These are phyloP conservation scores for Aspergillus nanangensis DNA, from an alignment of 495 filamentous ascomycete species.

Conservation along the genomic window DNA sequence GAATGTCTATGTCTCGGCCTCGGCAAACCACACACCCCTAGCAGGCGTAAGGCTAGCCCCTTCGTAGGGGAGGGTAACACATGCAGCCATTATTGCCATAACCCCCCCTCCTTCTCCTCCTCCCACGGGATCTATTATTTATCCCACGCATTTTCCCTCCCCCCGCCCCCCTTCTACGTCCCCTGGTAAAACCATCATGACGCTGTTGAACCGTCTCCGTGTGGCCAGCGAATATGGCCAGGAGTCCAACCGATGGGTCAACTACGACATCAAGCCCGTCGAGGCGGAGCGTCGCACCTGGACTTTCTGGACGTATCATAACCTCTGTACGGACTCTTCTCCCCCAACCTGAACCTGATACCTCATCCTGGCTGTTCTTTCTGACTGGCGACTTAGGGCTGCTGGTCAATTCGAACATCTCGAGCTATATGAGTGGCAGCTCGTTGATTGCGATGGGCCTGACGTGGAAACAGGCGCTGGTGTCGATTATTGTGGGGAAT, in stretches of 20 bases:
- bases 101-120: no score
- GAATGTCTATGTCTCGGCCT: no score
- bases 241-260: conserved; percentile 18
- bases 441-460: conserved; percentile 22
- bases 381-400: conserved; percentile 12
- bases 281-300: conserved; percentile 18
- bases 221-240: conserved; percentile 13
- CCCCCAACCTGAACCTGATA: no score
- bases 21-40: no score
- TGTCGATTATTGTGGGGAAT: conserved; percentile 14
- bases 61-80: no score
- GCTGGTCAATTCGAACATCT: conserved; percentile 19
- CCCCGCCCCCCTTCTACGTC: no score
- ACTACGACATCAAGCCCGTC: conserved; percentile 25
- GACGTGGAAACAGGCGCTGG: conserved; percentile 25
- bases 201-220: conserved; percentile 9
- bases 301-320: conserved; percentile 23
- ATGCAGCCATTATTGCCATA: no score
- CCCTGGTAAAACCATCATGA: no score
- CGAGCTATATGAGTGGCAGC: conserved; percentile 20
- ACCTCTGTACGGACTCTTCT: conserved; percentile 22
- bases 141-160: no score
- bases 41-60: no score
- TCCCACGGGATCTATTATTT: no score
- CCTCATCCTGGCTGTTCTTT: no score